These are phyloP conservation scores for Diaporthe citrichinensis DNA, from an alignment of 2,329 filamentous ascomycete species.

Conservation along the genomic window DNA sequence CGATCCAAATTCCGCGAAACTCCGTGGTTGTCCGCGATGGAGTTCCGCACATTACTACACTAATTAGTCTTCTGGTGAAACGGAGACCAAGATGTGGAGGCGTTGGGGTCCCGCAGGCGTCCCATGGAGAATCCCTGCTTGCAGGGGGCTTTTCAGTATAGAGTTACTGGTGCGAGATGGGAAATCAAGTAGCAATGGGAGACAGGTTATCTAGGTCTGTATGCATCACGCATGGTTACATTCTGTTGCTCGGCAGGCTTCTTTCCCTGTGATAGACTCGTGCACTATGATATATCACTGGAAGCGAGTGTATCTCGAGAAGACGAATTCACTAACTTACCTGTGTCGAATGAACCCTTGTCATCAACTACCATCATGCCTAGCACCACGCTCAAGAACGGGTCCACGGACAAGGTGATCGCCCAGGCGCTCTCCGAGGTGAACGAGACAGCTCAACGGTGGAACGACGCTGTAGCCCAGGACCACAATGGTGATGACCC, in stretches of 20 bases:
- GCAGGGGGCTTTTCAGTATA: not conserved
- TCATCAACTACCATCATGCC: not conserved
- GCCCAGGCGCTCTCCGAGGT: not conserved
- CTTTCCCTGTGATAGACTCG: too few species aligned
- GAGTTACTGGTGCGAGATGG: not conserved
- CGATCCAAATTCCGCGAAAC: too few species aligned
- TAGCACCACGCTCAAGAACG: not conserved
- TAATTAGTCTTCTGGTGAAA: not conserved
- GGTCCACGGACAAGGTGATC: not conserved
- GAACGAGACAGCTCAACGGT: not conserved
- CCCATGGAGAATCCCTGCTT: not conserved
- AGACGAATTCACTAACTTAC: not conserved
- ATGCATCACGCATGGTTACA: not conserved
- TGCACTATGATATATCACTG: not conserved
- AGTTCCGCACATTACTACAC: not conserved
- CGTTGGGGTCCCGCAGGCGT: not conserved
- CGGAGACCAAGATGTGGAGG: not conserved
- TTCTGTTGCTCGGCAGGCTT: too few species aligned
- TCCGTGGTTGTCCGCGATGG: not conserved
- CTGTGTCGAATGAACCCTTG: not conserved
- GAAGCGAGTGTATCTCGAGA: not conserved
- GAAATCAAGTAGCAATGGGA: not conserved
- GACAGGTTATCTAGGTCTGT: not conserved
- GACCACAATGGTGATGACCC: not conserved
- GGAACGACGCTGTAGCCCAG: not conserved